Percentiles rank a stretch among this genome's conserved stretches.
phyloP scores from a whole-genome alignment of 768 basidiomycete genomes.

The Plicaturopsis crispa region DNA sequence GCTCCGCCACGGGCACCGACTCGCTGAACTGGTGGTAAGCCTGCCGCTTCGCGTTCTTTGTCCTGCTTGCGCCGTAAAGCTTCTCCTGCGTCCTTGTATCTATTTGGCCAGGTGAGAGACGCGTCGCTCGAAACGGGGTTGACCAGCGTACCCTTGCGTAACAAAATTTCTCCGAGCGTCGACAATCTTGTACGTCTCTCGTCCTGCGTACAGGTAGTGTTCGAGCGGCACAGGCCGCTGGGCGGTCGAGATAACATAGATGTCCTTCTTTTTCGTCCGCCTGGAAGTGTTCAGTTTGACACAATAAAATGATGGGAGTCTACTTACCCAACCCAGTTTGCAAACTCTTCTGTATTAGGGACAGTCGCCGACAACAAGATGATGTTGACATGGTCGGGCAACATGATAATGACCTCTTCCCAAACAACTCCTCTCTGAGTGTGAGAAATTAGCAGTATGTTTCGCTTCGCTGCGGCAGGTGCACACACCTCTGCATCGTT shows the following conservation, averaged over 20 bases:
- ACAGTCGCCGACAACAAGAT: constrained; percentile 96
- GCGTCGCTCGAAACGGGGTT: not conserved
- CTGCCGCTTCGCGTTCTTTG: constrained; percentile 95
- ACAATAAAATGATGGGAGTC: not conserved
- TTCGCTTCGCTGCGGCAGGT: not conserved
- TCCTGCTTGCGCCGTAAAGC: constrained; percentile 91
- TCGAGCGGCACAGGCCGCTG: constrained; percentile 96
- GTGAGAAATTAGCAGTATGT: constrained; percentile 5
- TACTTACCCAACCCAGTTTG: constrained; percentile 96
- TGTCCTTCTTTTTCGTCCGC: constrained; percentile 98
- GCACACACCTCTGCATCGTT: constrained; percentile 88
- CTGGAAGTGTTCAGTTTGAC: constrained; percentile 31
- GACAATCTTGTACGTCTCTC: constrained; percentile 89
- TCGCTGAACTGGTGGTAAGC: constrained; percentile 78
- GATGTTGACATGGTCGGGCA: constrained; percentile 97
- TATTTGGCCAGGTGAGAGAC: constrained; percentile 19
- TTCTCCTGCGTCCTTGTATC: constrained; percentile 88
- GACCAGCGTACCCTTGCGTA: constrained; percentile 47
- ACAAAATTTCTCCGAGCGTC: constrained; percentile 72
- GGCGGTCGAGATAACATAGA: constrained; percentile 95
- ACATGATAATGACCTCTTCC: constrained; percentile 99
- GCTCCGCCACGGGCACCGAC: constrained; percentile 75
- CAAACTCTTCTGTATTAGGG: constrained; percentile 96
- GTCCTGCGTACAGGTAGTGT: constrained; percentile 93
- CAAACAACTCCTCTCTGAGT: constrained; percentile 93